phyloP scores from a whole-genome alignment of 73 alveolate genomes.

The Paramecium primaurelia region DNA sequence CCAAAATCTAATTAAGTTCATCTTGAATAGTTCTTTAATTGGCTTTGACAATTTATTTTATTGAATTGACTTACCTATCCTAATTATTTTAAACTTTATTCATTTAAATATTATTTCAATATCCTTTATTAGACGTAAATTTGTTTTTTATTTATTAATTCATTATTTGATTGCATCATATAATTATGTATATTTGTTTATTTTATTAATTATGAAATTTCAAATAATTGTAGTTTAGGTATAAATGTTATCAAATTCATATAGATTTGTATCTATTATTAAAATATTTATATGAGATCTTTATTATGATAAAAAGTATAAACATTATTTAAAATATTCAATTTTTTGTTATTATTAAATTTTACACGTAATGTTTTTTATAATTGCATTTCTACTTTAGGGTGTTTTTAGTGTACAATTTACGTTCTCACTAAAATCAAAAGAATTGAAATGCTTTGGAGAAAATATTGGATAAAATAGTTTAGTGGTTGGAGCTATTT shows the following conservation, averaged over 20 bases:
- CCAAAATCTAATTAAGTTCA: background rate
- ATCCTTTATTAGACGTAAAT: background rate
- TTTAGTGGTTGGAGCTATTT: background rate
- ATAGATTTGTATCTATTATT: no score
- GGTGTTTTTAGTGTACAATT: background rate
- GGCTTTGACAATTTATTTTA: background rate
- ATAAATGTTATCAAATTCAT: no score
- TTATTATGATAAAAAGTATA: no score
- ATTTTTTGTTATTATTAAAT: background rate
- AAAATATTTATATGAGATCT: background rate
- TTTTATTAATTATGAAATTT: background rate
- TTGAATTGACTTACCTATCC: background rate
- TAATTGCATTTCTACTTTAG: background rate
- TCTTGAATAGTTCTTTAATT: background rate
- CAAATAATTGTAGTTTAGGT: background rate
- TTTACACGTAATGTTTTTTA: background rate
- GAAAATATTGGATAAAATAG: slow-evolving; percentile 29
- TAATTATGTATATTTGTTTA: background rate
- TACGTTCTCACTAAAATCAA: background rate
- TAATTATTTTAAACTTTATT: background rate
- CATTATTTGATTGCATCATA: background rate
- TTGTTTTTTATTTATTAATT: background rate
- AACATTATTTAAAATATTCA: no score
- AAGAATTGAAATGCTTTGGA: slow-evolving; percentile 20
- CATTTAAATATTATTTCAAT: background rate